Evolutionary conservation across 1,284 basidiomycete species (phyloP).

Genomic region (Puccinia hordei): DNA sequence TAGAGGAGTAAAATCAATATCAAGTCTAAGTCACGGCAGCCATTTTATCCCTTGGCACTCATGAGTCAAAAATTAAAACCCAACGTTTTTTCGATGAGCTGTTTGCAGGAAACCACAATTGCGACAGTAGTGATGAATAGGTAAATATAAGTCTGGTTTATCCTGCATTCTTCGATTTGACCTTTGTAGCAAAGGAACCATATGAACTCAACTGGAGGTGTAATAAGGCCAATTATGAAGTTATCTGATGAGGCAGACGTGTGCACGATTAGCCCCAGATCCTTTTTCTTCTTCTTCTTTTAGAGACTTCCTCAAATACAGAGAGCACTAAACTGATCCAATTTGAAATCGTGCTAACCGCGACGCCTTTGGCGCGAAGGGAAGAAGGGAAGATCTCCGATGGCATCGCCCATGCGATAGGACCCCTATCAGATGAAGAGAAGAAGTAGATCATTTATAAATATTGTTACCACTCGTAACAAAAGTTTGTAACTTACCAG

Average conservation of each 20-base stretch:
- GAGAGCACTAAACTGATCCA: constrained; percentile 56
- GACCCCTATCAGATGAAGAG: constrained; percentile 27
- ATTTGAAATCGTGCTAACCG: constrained; percentile 56
- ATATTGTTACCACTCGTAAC: too few species aligned
- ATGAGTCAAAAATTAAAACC: constrained; percentile 15
- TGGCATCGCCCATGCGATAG: constrained; percentile 57
- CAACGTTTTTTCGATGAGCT: constrained; percentile 46
- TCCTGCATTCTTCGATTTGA: background rate
- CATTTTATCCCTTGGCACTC: background rate
- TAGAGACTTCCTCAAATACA: background rate
- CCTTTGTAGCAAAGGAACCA: background rate
- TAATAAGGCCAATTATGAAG: constrained; percentile 51
- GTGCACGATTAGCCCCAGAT: background rate
- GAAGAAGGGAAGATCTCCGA: constrained; percentile 55
- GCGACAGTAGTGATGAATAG: too few species aligned
- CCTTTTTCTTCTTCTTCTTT: background rate
- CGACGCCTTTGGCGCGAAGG: constrained; percentile 58
- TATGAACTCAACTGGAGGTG: constrained; percentile 51
- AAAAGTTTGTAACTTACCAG: constrained; percentile 30
- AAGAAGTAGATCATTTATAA: background rate
- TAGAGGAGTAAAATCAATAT: background rate
- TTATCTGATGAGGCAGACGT: constrained; percentile 16
- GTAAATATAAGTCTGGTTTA: background rate
- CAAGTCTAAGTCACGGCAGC: background rate
- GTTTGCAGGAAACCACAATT: background rate